A percentile compares a stretch with the other conserved stretches of the same genome.
Evolutionary conservation across 1,284 basidiomycete species (phyloP).

Genomic region (Ganoderma multipileum): DNA sequence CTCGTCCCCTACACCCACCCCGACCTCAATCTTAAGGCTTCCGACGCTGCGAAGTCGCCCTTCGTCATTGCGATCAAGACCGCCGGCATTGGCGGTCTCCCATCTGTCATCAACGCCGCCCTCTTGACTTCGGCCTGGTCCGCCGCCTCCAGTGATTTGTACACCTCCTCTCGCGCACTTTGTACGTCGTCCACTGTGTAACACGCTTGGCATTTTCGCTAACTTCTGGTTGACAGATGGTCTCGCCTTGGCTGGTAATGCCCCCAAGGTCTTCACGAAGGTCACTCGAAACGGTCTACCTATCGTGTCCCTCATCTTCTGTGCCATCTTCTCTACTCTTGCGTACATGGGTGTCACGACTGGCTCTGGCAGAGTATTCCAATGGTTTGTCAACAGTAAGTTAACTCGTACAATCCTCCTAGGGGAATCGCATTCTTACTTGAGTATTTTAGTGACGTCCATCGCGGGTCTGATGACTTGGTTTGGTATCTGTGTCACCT

Average conservation of each 20-base stretch:
- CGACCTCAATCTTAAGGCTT: constrained; percentile 57
- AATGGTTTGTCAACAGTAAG: constrained; percentile 74
- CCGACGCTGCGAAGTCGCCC: constrained; percentile 76
- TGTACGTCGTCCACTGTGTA: constrained; percentile 53
- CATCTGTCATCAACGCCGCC: constrained; percentile 90
- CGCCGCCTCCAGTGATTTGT: constrained; percentile 85
- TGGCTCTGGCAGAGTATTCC: constrained; percentile 56
- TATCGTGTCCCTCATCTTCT: constrained; percentile 74
- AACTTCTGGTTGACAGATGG: constrained; percentile 58
- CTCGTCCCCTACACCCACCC: constrained; percentile 75
- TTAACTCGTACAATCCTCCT: neutral
- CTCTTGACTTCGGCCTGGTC: constrained; percentile 89
- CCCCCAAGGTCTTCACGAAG: constrained; percentile 75
- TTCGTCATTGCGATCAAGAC: constrained; percentile 83
- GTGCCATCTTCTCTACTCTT: constrained; percentile 74
- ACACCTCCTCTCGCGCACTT: constrained; percentile 82
- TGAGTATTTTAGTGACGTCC: constrained; percentile 38
- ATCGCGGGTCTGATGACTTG: constrained; percentile 79
- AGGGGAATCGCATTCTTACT: constrained; percentile 1
- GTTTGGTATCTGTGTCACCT: constrained; percentile 84
- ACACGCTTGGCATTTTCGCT: neutral
- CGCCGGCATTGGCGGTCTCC: constrained; percentile 78
- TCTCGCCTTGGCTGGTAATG: constrained; percentile 79
- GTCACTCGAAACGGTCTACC: constrained; percentile 81
- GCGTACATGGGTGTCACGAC: constrained; percentile 71